phyloP scores from a whole-genome alignment of 345 rosid species.

The Arabis alpina region DNA sequence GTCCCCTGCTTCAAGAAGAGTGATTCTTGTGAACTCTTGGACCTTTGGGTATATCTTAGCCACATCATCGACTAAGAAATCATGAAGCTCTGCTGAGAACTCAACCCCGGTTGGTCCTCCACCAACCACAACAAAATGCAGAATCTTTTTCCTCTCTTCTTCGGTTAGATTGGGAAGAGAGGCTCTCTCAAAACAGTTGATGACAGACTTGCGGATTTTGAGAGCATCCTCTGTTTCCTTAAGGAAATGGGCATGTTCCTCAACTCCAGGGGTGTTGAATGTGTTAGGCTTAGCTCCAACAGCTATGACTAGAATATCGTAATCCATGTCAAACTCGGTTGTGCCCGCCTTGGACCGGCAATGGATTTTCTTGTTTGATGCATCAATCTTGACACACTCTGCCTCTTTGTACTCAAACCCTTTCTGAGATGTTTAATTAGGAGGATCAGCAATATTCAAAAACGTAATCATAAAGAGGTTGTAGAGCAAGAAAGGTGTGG shows the following conservation, averaged over 20 bases:
- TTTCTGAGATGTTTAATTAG: slow-evolving; percentile 46
- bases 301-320: slow-evolving; percentile 66
- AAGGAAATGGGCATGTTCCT: slow-evolving; percentile 66
- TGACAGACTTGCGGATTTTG: slow-evolving; percentile 59
- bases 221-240: slow-evolving; percentile 89
- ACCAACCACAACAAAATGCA: slow-evolving; percentile 88
- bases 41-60: slow-evolving; percentile 60
- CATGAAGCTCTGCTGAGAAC: slow-evolving; percentile 89
- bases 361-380: slow-evolving; percentile 54
- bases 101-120: slow-evolving; percentile 94
- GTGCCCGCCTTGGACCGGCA: slow-evolving; percentile 53
- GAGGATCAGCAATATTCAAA: background rate
- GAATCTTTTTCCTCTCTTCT: slow-evolving; percentile 69
- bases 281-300: slow-evolving; percentile 80
- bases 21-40: slow-evolving; percentile 55
- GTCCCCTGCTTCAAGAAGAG: slow-evolving; percentile 83
- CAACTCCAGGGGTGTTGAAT: slow-evolving; percentile 83
- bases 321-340: slow-evolving; percentile 71
- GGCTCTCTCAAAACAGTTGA: slow-evolving; percentile 78
- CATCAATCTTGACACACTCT: slow-evolving; percentile 69
- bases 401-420: slow-evolving; percentile 66
- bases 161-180: slow-evolving; percentile 67
- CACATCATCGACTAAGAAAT: slow-evolving; percentile 68
- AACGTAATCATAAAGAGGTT: no score
- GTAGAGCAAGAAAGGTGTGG: no score